A percentile compares a stretch with the other conserved stretches of the same genome.
Conservation (phyloP, 2,329 filamentous ascomycete genomes). For the Ceratocystis cacaofunesta region DNA sequence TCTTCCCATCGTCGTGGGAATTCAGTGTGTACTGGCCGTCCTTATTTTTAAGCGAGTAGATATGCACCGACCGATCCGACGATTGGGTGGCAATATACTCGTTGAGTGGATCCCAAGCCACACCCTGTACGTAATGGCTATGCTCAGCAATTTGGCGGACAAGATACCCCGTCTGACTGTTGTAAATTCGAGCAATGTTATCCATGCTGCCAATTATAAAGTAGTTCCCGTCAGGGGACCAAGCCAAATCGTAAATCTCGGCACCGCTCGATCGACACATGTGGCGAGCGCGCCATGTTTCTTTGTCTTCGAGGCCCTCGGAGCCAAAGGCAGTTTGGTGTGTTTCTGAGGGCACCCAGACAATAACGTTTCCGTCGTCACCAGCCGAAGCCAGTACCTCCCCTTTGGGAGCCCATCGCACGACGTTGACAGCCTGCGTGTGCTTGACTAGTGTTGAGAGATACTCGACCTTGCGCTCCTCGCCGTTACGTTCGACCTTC, state of each 20-base stretch:
- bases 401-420: conserved; percentile 91
- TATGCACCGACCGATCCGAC: conserved; percentile 92
- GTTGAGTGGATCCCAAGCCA: conserved; percentile 95
- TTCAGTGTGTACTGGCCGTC: conserved; percentile 80
- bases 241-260: conserved; percentile 95
- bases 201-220: conserved; percentile 99
- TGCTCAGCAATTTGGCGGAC: conserved; percentile 93
- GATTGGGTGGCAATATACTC: conserved; percentile 98
- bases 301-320: conserved; percentile 80
- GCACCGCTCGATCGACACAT: conserved; percentile 93
- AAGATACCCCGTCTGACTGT: conserved; percentile 61
- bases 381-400: conserved; percentile 78
- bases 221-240: conserved; percentile 92
- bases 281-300: conserved; percentile 91
- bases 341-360: conserved; percentile 83
- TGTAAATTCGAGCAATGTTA: conserved; percentile 94
- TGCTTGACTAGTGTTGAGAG: conserved; percentile 84
- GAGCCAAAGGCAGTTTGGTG: conserved; percentile 59
- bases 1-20: conserved; percentile 44
- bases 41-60: conserved; percentile 91
- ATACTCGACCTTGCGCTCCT: conserved; percentile 81
- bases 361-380: conserved; percentile 90
- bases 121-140: conserved; percentile 95
- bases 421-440: conserved; percentile 94
- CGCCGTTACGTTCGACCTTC: conserved; percentile 73